Evolutionary conservation across 2,329 filamentous ascomycete species (phyloP).

Genomic region (Fusarium zealandicum): DNA sequence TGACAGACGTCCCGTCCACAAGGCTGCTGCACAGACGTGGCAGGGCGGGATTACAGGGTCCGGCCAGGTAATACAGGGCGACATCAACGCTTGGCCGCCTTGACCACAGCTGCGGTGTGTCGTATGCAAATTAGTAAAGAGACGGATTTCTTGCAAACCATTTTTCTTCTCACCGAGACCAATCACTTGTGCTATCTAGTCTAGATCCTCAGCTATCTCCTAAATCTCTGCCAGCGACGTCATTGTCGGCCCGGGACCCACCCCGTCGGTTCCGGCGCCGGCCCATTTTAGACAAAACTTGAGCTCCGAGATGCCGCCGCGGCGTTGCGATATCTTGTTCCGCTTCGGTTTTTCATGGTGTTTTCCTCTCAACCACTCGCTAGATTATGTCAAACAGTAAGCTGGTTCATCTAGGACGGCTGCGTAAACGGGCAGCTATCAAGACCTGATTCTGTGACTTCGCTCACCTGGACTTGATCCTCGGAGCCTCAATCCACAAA

Average conservation of each 20-base stretch:
- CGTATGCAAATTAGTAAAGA: too few species aligned
- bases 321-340: not conserved
- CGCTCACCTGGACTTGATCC: not conserved
- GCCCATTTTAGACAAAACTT: constrained; percentile 6
- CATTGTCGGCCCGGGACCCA: constrained; percentile 31
- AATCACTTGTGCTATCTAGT: not conserved
- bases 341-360: too few species aligned
- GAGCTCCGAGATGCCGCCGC: constrained; percentile 28
- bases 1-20: too few species aligned
- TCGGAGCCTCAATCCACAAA: constrained; percentile 9
- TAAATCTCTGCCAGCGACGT: constrained; percentile 19
- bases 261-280: constrained; percentile 23
- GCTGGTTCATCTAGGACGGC: too few species aligned
- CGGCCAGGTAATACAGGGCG: too few species aligned
- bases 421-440: too few species aligned
- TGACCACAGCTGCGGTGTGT: too few species aligned
- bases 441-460: constrained; percentile 3
- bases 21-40: too few species aligned
- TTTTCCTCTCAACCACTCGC: not conserved
- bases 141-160: too few species aligned
- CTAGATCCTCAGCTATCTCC: not conserved
- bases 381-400: too few species aligned
- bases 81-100: too few species aligned
- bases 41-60: too few species aligned
- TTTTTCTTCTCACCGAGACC: not conserved